Evolutionary conservation across 2,329 filamentous ascomycete species (phyloP).

Genomic region (Penicillium sp.): DNA sequence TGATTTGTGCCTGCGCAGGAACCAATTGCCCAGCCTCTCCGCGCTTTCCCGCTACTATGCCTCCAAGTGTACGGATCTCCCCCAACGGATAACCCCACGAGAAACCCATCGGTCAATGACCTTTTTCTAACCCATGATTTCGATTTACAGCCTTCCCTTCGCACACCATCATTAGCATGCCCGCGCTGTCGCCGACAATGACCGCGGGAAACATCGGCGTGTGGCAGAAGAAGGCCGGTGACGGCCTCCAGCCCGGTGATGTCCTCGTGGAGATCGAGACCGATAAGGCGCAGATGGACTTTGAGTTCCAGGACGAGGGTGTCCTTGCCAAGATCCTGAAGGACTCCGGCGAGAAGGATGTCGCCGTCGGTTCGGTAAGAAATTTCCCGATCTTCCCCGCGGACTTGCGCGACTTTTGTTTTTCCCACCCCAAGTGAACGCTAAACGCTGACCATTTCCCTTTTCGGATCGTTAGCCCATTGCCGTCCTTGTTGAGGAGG

Average conservation of each 20-base stretch:
- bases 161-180: conserved; percentile 97
- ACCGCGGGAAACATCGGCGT: conserved; percentile 91
- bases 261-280: conserved; percentile 98
- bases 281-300: conserved; percentile 99
- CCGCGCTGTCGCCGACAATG: conserved; percentile 97
- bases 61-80: conserved; percentile 63
- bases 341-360: conserved; percentile 90
- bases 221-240: conserved; percentile 98
- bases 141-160: conserved; percentile 77
- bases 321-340: conserved; percentile 92
- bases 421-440: too few species aligned
- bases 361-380: conserved; percentile 91
- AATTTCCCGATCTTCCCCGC: conserved; percentile 25
- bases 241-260: conserved; percentile 84
- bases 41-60: conserved; percentile 70
- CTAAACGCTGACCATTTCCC: not conserved
- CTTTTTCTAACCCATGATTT: conserved; percentile 9
- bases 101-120: too few species aligned
- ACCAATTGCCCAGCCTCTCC: conserved; percentile 57
- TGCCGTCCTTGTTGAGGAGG: conserved; percentile 91
- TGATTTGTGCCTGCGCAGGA: conserved; percentile 29
- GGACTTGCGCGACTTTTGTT: not conserved
- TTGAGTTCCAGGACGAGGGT: conserved; percentile 99
- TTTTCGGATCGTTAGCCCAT: conserved; percentile 70
- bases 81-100: conserved; percentile 8